Conservation (phyloP, 257 asterid genomes). For the Osmanthus fragrans region DNA sequence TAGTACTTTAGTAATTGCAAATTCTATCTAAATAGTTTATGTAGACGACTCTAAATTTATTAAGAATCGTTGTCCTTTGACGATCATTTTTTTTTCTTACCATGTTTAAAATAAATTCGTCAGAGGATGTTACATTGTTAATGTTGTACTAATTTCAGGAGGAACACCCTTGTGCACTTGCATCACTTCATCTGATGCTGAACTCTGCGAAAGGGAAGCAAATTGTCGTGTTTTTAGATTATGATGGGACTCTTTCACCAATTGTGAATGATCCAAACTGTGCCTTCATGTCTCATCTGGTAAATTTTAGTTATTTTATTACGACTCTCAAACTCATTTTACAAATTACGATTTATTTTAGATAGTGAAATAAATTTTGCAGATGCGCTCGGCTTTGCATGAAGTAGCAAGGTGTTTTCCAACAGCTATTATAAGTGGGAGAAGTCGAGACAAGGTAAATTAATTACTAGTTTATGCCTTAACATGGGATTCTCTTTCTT, state of each 20-base stretch:
- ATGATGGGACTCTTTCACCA: conserved; percentile 84
- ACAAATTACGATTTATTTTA: neutral
- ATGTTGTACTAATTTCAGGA: conserved; percentile 28
- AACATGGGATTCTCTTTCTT: neutral
- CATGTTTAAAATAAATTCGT: too few relatives aligned
- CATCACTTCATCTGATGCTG: conserved; percentile 41
- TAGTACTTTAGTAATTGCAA: neutral
- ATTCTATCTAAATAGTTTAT: neutral
- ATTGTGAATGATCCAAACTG: conserved; percentile 72
- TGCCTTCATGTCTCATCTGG: conserved; percentile 86
- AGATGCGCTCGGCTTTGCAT: conserved; percentile 77
- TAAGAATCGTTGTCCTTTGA: too few relatives aligned
- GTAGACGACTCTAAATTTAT: neutral
- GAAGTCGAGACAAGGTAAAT: conserved; percentile 77
- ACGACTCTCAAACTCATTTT: neutral
- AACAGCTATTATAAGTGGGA: conserved; percentile 80
- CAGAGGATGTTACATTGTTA: too few relatives aligned
- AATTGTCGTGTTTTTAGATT: conserved; percentile 73
- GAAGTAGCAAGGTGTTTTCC: conserved; percentile 72
- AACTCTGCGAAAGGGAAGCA: conserved; percentile 36
- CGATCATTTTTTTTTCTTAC: too few relatives aligned
- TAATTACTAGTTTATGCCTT: neutral
- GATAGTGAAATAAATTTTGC: conserved; percentile 4
- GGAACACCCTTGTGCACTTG: conserved; percentile 65
- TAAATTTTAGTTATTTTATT: conserved; percentile 12